Evolutionary conservation across 2,329 filamentous ascomycete species (phyloP), one percentile per base, ranked within the genome.

Genomic region (Hymenoscyphus albidus): DNA sequence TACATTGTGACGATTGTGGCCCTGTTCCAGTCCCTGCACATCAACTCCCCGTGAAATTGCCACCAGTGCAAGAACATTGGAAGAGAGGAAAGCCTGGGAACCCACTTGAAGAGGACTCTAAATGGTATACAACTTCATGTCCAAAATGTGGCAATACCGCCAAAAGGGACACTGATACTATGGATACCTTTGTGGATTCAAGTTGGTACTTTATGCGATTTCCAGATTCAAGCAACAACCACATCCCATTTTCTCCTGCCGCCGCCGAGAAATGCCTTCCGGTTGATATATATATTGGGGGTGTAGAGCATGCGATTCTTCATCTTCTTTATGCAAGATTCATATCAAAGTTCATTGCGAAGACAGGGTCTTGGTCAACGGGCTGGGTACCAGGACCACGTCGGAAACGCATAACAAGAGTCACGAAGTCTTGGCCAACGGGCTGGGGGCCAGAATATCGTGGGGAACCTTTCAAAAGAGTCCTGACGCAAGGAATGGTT

Each of bases 101-200:
- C 71, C 91, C 92, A 0, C 80, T 96, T 18, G 90, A 91, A 69
- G 82, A 85, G 22, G 86, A 88, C 1, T 78, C 86, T 13, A 85
- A 89, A 7, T 97, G 92, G 87, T 81, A 92, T 57, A 86, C 93
- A 70, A 90, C 88, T 0, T 76, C 81, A 2, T 97, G 93, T 73
- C 93, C 93, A 5, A 85, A 85, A 70, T 97, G 93, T 72, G 79
- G 83, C 16, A 82, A 84, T 1, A 78, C 85, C 31, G 93, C 91
- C 6, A 89, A 87, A 74, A 85, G 93, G 68, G 93, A 97, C 69
- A 96, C 93, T 0, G 93, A 97, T 75, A 97, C 93, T 2, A 96
- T 97, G 93, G 93, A 97, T 76, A 97, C 93, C 0, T 97, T 97
- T 77, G 93, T 97, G 66, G 93, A 96, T 77, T 96, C 92, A 1